Conservation (phyloP, 192 early-diverging fungal species). For the Physocladia obscura region DNA sequence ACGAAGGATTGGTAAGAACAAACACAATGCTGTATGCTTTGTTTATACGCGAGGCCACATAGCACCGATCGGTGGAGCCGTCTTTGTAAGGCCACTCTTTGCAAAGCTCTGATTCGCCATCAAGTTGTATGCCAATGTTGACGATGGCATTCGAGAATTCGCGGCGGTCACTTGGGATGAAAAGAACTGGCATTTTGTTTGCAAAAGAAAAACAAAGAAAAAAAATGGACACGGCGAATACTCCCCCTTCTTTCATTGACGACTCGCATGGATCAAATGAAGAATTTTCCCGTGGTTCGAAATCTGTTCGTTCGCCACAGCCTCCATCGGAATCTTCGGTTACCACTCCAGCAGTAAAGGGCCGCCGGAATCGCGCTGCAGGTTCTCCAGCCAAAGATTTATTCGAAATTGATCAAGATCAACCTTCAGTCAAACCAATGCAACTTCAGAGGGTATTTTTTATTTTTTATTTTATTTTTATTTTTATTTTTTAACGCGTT, state of each 20-base stretch:
- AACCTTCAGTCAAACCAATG: background rate
- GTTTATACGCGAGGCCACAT: background rate
- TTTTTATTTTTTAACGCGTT: background rate
- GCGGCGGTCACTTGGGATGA: background rate
- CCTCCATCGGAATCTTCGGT: background rate
- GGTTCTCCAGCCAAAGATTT: background rate
- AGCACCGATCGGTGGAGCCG: background rate
- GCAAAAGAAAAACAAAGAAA: too few relatives aligned
- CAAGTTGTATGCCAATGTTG: background rate
- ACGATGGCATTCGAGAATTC: background rate
- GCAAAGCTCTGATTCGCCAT: background rate
- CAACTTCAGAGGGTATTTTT: background rate
- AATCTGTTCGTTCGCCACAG: background rate
- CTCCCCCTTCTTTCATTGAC: background rate
- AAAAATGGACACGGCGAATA: background rate
- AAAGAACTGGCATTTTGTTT: background rate
- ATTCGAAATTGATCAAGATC: background rate
- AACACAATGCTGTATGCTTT: conserved; percentile 4
- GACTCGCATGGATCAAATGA: too few relatives aligned
- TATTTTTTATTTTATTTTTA: background rate
- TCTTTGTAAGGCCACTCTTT: background rate
- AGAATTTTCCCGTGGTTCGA: background rate
- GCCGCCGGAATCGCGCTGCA: background rate
- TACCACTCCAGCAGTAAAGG: background rate
- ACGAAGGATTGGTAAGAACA: background rate